Base-by-base conservation (phyloP, 306 rosid genomes). In the Sicyos baderoa region DNA sequence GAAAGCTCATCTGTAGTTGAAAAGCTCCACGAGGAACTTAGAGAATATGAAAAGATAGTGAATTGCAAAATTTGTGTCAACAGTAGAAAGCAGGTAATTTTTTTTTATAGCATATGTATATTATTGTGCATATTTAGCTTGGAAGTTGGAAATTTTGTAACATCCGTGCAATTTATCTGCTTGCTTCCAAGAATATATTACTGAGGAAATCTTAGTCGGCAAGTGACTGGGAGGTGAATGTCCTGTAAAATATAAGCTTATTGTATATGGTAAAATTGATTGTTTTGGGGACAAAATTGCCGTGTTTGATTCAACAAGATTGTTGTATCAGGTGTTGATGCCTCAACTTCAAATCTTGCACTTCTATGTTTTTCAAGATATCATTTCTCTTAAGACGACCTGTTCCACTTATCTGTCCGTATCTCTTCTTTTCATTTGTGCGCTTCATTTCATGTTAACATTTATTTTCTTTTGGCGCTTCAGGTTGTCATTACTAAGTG, bases 401-500 rank as follows among this genome's bases (percentile, higher is more conserved):
- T 65, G 37, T 15, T 44, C 56, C 6, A 47, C 56, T 11, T 22
- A 22, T 62, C 25, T 12, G 23, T 23, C 22, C 7, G 47, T 12
- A 21, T 29, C 23, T 44, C 27, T 9, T 13, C 16, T 37, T 72
- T 66, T n/a, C 56, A 5, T 40, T 35, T 50, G 60, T 68, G 27
- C 32, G 29, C 6, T 27, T 16, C 50, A 50, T 35, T 55, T 35
- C 61, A 15, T 37, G 29, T 59, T 54, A 40, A 22, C 9, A 47
- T 27, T 14, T 51, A 29, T 72, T 40, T 27, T 5, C 62, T 76
- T 68, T 68, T 69, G 54, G 72, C 19, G 58, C 81, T 73, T 74
- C 85, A 92, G 99, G 99, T 88, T 81, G 99, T 90, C 58, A 90
- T 94, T 81, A 94, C 95, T 72, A 94, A 94, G 84, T 94, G 99